Evolutionary conservation across 352 stramenopile species (phyloP), one percentile per base, ranked within the genome.

Genomic region (Blastocystis sp.): DNA sequence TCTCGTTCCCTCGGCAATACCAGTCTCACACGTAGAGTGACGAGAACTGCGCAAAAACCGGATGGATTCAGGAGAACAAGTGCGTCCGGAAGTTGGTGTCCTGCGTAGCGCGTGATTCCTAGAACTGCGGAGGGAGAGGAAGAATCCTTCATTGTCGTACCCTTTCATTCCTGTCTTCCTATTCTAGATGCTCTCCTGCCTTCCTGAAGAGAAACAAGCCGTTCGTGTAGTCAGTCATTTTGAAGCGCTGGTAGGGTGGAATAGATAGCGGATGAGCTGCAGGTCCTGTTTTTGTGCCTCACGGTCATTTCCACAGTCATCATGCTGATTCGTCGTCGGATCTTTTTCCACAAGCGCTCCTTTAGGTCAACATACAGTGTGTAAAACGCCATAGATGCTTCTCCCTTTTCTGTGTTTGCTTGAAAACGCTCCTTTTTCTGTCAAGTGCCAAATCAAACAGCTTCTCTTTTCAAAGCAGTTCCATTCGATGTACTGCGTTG

Each of bases 221-320:
- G 19, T 3, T 21, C 4, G 19, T 19, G 71, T 24, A 3, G 65
- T 65, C 28, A 68, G 52, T 11, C 71, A 84, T 52, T 17, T 66
- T 34, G 57, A 84, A 28, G 45, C 74, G 28, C 57, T 84, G 38
- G 74, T 84, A 54, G 42, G 43, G 1, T 54, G 21, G 57, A 48
- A 0, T 21, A 7, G 4, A 42, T n/a, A 11, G 10, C 17, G 19
- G 3, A 48, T 38, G 57, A 84, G 19, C 2, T 9, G 4, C 48
- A 84, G 74, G 43, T 69, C 9, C 17, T 84, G 38, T 84, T 84
- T 63, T 68, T 84, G 4, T 84, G 74, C 45, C 42, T 84, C 10
- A 84, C 74, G 7, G 74, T 62, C 28, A 17, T 84, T 28, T 84
- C 54, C 4, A 84, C 74, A 1, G 28, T 84, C 28, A n/a, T 84